phyloP scores from a whole-genome alignment of 441 rosid genomes.

The Raphanus hybrid region DNA sequence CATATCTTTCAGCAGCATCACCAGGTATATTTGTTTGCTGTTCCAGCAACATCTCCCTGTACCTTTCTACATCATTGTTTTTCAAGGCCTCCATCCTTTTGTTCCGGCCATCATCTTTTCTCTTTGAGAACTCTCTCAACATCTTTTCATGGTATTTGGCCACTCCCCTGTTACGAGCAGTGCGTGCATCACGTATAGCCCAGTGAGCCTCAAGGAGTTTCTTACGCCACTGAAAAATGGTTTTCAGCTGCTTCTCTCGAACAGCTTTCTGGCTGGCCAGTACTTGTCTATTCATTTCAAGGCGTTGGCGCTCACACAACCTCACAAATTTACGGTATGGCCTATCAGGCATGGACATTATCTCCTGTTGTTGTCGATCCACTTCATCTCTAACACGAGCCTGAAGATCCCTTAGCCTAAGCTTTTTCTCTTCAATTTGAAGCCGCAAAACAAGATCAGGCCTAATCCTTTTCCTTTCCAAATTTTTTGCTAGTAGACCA shows the following conservation, averaged over 20 bases:
- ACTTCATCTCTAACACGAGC: conserved; percentile 94
- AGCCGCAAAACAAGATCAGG: conserved; percentile 98
- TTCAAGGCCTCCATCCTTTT: conserved; percentile 99
- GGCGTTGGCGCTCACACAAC: conserved; percentile 95
- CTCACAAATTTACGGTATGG: conserved; percentile 98
- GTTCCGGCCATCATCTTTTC: conserved; percentile 94
- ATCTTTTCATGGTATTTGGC: conserved; percentile 99
- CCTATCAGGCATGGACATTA: conserved; percentile 99
- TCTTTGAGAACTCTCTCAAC: conserved; percentile 95
- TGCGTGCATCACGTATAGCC: conserved; percentile 99
- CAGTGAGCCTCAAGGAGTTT: conserved; percentile 99
- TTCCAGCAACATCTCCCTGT: conserved; percentile 74
- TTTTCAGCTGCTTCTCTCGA: conserved; percentile 95
- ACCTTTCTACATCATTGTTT: conserved; percentile 99
- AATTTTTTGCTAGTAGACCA: conserved; percentile 80
- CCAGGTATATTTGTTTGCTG: conserved; percentile 63
- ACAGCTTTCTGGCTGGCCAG: conserved; percentile 83
- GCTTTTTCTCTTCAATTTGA: conserved; percentile 98
- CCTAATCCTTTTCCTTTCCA: conserved; percentile 97
- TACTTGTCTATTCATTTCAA: conserved; percentile 93
- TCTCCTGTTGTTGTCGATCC: conserved; percentile 97
- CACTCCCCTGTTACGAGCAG: conserved; percentile 98
- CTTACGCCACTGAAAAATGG: conserved; percentile 99
- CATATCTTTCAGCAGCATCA: conserved; percentile 97
- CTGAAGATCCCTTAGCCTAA: conserved; percentile 80